Evolutionary conservation across 331 rosid species (phyloP).

Genomic region (Pyrus hybrid): DNA sequence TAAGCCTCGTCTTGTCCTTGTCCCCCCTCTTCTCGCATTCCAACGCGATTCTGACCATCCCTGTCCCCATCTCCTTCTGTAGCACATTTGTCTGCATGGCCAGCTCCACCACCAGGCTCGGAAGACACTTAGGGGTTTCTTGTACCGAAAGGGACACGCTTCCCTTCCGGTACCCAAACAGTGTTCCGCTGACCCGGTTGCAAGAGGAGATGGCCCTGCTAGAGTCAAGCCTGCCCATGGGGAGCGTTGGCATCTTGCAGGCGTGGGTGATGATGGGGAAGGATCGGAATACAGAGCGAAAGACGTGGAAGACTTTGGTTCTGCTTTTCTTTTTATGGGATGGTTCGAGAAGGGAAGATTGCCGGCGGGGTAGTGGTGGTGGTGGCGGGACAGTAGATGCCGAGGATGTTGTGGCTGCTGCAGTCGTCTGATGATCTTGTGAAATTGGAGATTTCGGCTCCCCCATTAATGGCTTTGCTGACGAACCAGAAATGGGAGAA

Average conservation of each 20-base stretch:
- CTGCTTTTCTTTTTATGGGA: slow-evolving; percentile 30
- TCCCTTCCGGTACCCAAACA: slow-evolving; percentile 58
- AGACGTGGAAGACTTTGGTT: slow-evolving; percentile 37
- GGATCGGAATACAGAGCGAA: slow-evolving; percentile 59
- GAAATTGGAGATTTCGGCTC: slow-evolving; percentile 16
- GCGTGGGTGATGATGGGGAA: slow-evolving; percentile 56
- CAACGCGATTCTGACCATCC: slow-evolving; percentile 66
- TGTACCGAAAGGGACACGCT: slow-evolving; percentile 60
- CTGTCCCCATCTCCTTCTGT: slow-evolving; percentile 59
- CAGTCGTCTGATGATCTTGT: background rate
- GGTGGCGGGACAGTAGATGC: background rate
- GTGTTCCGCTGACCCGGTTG: slow-evolving; percentile 41
- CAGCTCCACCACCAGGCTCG: slow-evolving; percentile 44
- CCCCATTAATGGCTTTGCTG: slow-evolving; percentile 29
- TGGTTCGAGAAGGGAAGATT: slow-evolving; percentile 44
- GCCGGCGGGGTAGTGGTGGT: background rate
- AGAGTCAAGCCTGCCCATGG: slow-evolving; percentile 7
- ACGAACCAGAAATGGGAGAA: slow-evolving; percentile 12
- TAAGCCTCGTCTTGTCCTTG: slow-evolving; percentile 38
- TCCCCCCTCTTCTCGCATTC: slow-evolving; percentile 68
- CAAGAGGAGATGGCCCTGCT: background rate
- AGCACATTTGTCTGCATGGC: slow-evolving; percentile 51
- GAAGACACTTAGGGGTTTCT: slow-evolving; percentile 44
- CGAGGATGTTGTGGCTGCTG: background rate
- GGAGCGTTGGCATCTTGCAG: slow-evolving; percentile 50